Conservation (phyloP, 495 filamentous ascomycete genomes). For the Penicillium parvum region DNA sequence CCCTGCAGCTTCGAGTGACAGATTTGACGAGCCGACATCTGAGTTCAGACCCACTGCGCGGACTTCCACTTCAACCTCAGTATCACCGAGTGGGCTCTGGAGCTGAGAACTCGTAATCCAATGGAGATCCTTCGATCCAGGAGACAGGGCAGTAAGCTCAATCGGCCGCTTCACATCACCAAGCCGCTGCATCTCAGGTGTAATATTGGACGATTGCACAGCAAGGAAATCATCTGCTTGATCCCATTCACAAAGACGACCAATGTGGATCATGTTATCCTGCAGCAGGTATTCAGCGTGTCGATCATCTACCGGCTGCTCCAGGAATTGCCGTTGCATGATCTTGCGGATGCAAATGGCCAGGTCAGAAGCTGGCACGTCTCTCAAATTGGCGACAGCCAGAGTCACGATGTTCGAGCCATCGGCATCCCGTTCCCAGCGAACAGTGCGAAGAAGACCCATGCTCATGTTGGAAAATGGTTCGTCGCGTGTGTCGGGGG, state of each 20-base stretch:
- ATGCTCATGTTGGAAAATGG: constrained; percentile 16
- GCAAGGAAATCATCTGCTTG: constrained; percentile 18
- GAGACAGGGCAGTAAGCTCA: background rate
- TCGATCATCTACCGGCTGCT: constrained; percentile 4
- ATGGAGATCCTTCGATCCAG: background rate
- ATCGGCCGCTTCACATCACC: constrained; percentile 8
- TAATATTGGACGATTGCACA: constrained; percentile 1
- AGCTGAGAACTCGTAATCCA: constrained; percentile 9
- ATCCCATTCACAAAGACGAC: constrained; percentile 22
- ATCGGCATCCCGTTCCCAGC: constrained; percentile 27
- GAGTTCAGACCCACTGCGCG: constrained; percentile 14
- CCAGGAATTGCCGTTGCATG: constrained; percentile 18
- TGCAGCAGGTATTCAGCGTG: constrained; percentile 24
- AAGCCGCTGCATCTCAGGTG: constrained; percentile 2
- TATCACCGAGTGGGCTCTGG: background rate
- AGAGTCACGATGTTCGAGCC: constrained; percentile 23
- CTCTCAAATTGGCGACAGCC: constrained; percentile 6
- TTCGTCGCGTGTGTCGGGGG: background rate
- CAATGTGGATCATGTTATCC: constrained; percentile 24
- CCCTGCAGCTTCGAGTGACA: constrained; percentile 15
- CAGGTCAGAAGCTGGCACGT: background rate
- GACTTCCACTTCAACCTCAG: constrained; percentile 14
- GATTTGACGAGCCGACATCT: background rate
- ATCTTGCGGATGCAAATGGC: constrained; percentile 11
- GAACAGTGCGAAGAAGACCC: constrained; percentile 23